Evolutionary conservation across 192 early-diverging fungal genomes (phyloP).

Genomic region (Irineochytrium annulatum): DNA sequence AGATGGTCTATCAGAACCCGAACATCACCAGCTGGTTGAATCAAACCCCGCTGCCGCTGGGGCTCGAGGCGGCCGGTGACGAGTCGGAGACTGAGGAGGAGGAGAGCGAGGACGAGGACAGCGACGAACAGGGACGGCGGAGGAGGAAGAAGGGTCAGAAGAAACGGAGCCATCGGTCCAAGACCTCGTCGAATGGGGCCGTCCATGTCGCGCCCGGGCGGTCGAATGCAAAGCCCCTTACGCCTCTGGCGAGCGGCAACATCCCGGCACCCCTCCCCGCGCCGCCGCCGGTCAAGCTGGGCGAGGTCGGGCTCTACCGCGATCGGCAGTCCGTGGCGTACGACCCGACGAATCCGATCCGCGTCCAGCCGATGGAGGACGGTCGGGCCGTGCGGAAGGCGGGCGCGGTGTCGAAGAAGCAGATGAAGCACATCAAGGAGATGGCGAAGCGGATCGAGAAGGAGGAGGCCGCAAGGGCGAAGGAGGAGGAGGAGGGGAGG

Average conservation of each 20-base stretch:
- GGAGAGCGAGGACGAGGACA: too few species aligned
- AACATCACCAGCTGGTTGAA: too few species aligned
- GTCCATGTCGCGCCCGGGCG: too few species aligned
- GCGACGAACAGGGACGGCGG: too few species aligned
- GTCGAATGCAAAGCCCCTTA: constrained; percentile 72
- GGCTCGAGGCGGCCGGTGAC: too few species aligned
- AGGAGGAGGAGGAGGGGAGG: neutral
- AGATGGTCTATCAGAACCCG: too few species aligned
- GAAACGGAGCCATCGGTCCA: too few species aligned
- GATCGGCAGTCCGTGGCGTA: neutral
- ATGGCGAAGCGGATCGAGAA: neutral
- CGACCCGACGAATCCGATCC: neutral
- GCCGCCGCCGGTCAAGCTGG: constrained; percentile 77
- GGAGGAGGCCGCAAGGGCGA: neutral
- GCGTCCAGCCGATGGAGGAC: neutral
- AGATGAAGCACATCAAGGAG: neutral
- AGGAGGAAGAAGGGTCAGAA: too few species aligned
- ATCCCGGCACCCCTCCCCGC: constrained; percentile 90
- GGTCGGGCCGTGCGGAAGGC: neutral
- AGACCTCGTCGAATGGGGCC: too few species aligned
- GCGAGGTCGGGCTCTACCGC: neutral
- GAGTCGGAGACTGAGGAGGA: too few species aligned
- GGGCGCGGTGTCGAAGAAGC: neutral
- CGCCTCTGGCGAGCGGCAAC: constrained; percentile 79
- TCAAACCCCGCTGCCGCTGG: too few species aligned